Evolutionary conservation across 192 early-diverging fungal species (phyloP).

Genomic region (Phlyctochytrium arcticum): DNA sequence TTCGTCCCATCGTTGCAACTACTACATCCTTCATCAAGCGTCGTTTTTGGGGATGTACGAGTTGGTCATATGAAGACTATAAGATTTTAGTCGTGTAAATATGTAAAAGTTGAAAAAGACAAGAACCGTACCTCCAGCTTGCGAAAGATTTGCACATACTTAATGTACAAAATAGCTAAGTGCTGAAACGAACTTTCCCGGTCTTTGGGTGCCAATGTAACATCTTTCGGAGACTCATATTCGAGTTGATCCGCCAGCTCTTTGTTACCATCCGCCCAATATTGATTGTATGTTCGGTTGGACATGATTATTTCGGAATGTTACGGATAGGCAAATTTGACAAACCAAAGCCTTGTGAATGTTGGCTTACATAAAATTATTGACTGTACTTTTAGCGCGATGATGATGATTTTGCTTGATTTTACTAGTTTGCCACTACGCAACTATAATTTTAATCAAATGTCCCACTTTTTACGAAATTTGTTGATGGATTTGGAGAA

Average conservation of each 20-base stretch:
- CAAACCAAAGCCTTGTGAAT: too few species aligned
- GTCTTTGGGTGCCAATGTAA: conserved; percentile 47
- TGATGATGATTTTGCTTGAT: too few species aligned
- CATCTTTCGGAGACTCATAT: conserved; percentile 54
- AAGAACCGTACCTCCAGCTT: conserved; percentile 45
- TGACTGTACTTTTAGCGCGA: too few species aligned
- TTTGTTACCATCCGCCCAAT: conserved; percentile 43
- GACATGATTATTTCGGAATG: too few species aligned
- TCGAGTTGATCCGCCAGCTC: conserved; percentile 43
- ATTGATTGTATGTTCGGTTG: conserved; percentile 21
- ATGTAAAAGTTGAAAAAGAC: not conserved
- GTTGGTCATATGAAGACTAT: conserved; percentile 54
- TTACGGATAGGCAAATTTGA: too few species aligned
- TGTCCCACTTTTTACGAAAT: too few species aligned
- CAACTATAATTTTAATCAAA: too few species aligned
- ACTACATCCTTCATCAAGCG: conserved; percentile 48
- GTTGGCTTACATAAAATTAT: too few species aligned
- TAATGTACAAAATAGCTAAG: conserved; percentile 50
- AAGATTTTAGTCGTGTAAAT: not conserved
- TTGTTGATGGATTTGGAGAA: too few species aligned
- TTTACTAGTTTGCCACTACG: too few species aligned
- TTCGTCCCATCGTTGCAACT: conserved; percentile 44
- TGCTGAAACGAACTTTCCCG: conserved; percentile 50
- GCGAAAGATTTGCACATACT: conserved; percentile 52
- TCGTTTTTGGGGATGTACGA: conserved; percentile 61